These are phyloP conservation scores for Aspergillus incahuasiensis DNA, from an alignment of 495 filamentous ascomycete genomes.

Conservation along the genomic window DNA sequence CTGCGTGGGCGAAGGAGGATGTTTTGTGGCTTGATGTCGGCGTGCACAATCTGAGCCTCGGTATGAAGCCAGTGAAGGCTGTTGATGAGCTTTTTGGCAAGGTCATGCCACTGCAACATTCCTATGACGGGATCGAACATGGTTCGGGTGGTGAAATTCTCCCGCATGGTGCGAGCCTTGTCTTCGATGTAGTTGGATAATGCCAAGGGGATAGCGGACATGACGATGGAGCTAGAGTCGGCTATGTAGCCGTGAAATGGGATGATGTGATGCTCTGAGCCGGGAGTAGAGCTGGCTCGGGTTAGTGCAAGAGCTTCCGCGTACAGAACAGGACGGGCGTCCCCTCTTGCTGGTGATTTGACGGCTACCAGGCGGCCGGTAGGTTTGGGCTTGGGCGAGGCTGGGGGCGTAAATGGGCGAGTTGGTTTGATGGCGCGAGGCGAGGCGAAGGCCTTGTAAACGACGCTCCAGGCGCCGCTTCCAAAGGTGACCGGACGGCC, in stretches of 20 bases:
- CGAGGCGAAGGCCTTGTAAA: constrained; percentile 44
- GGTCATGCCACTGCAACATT: constrained; percentile 31
- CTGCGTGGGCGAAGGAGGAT: constrained; percentile 38
- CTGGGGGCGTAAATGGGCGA: constrained; percentile 38
- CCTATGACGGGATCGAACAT: constrained; percentile 52
- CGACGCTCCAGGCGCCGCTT: constrained; percentile 57
- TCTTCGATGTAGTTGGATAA: constrained; percentile 48
- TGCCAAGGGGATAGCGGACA: constrained; percentile 46
- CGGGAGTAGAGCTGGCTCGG: constrained; percentile 35
- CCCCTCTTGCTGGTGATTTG: constrained; percentile 47
- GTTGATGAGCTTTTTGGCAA: constrained; percentile 46
- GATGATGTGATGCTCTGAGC: constrained; percentile 40
- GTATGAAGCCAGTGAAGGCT: constrained; percentile 51
- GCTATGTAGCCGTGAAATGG: constrained; percentile 53
- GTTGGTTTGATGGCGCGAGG: neutral
- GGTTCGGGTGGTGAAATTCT: constrained; percentile 36
- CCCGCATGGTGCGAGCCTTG: constrained; percentile 26
- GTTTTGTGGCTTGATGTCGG: constrained; percentile 55
- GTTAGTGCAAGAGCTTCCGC: constrained; percentile 51
- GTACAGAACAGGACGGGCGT: constrained; percentile 45
- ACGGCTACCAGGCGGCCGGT: constrained; percentile 44
- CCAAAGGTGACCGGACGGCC: constrained; percentile 44
- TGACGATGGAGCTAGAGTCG: constrained; percentile 46
- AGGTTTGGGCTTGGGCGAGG: constrained; percentile 42
- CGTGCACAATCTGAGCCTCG: constrained; percentile 44